A percentile compares a stretch with the other conserved stretches of the same genome.
Evolutionary conservation across 1,284 basidiomycete genomes (phyloP).

Genomic region (Naganishia sp.): DNA sequence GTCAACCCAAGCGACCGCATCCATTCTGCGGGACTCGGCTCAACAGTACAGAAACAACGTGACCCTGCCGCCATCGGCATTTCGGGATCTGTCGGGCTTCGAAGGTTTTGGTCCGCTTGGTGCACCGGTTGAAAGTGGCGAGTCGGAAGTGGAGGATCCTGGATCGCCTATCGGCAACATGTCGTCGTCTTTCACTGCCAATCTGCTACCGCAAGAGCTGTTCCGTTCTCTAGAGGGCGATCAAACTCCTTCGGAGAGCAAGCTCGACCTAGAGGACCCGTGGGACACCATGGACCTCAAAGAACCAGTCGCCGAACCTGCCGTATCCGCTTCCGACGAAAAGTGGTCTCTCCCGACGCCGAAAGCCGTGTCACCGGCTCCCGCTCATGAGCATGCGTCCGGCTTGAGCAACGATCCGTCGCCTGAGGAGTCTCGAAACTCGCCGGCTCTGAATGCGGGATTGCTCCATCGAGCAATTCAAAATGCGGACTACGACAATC

Average conservation of each 20-base stretch:
- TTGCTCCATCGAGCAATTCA: slow-evolving; percentile 12
- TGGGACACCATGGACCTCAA: slow-evolving; percentile 30
- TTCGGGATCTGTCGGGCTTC: slow-evolving; percentile 47
- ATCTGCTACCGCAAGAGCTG: slow-evolving; percentile 52
- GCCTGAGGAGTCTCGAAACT: slow-evolving; percentile 11
- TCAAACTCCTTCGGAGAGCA: slow-evolving; percentile 45
- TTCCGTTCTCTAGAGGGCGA: slow-evolving; percentile 54
- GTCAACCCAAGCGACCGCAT: slow-evolving; percentile 19
- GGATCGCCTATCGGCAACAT: slow-evolving; percentile 52
- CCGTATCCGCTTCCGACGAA: slow-evolving; percentile 20
- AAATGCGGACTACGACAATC: slow-evolving; percentile 10
- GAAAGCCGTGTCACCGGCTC: slow-evolving; percentile 9
- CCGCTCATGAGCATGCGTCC: slow-evolving; percentile 3
- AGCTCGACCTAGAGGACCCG: slow-evolving; percentile 34
- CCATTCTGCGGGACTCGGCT: slow-evolving; percentile 21
- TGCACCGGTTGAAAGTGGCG: slow-evolving; percentile 11
- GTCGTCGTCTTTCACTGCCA: slow-evolving; percentile 52
- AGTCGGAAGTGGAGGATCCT: slow-evolving; percentile 38
- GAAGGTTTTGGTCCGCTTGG: slow-evolving; percentile 54
- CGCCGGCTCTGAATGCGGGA: slow-evolving; percentile 14
- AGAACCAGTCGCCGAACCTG: slow-evolving; percentile 8
- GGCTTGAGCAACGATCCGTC: slow-evolving; percentile 1
- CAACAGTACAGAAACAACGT: slow-evolving; percentile 10
- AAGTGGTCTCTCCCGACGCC: slow-evolving; percentile 23
- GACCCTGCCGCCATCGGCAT: slow-evolving; percentile 10